Conservation (phyloP, 768 basidiomycete species). For the Ramaria rubella region DNA sequence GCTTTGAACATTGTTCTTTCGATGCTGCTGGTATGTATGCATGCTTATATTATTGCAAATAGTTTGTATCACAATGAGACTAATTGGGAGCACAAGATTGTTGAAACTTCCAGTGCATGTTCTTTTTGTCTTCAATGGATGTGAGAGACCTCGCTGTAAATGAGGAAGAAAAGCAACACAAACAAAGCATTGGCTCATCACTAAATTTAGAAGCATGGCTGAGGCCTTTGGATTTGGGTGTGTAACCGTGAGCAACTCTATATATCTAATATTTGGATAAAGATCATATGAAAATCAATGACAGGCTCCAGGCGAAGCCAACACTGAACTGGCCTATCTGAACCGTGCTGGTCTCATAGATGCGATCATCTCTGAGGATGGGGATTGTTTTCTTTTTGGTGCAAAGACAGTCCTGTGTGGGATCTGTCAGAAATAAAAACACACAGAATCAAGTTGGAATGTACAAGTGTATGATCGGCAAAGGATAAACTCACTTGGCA, state of each 20-base stretch:
- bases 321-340: slow-evolving; percentile 85
- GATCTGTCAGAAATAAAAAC: not conserved
- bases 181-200: not conserved
- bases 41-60: no score
- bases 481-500: slow-evolving; percentile 28
- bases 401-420: slow-evolving; percentile 79
- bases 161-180: not conserved
- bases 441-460: slow-evolving; percentile 39
- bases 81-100: not conserved
- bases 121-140: not conserved
- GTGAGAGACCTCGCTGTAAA: not conserved
- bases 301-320: slow-evolving; percentile 89
- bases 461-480: slow-evolving; percentile 29
- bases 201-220: not conserved
- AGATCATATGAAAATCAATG: not conserved
- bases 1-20: not conserved
- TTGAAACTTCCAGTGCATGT: not conserved
- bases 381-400: slow-evolving; percentile 88
- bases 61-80: not conserved
- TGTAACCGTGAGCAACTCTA: not conserved
- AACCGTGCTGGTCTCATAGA: slow-evolving; percentile 79
- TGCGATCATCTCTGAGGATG: slow-evolving; percentile 86
- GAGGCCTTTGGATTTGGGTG: not conserved
- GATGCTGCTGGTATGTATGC: not conserved
- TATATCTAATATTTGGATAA: not conserved